phyloP scores from a whole-genome alignment of 192 early-diverging fungal species.

The Podila verticillata region DNA sequence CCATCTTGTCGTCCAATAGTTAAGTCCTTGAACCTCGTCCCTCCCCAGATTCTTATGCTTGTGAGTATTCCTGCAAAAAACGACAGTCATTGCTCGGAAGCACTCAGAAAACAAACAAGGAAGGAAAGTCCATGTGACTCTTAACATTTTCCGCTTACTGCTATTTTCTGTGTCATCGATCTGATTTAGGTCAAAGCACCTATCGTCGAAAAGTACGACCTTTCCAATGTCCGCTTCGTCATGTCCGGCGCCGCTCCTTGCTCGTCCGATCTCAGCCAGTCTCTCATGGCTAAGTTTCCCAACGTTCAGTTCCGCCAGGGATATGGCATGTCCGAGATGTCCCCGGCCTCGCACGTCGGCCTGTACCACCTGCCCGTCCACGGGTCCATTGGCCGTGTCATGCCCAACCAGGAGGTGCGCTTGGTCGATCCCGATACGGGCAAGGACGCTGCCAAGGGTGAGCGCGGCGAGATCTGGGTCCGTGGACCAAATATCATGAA shows the following conservation, averaged over 20 bases:
- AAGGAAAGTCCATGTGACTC: no score
- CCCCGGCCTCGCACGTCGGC: constrained; percentile 59
- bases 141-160: no score
- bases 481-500: constrained; percentile 92
- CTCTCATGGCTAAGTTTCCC: constrained; percentile 41
- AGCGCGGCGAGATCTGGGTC: constrained; percentile 86
- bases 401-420: constrained; percentile 78
- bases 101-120: no score
- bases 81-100: no score
- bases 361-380: constrained; percentile 34
- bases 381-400: constrained; percentile 75
- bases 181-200: constrained; percentile 62
- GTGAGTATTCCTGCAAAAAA: no score
- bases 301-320: constrained; percentile 61
- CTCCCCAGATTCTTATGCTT: constrained; percentile 75
- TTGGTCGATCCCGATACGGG: constrained; percentile 76
- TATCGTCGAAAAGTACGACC: constrained; percentile 67
- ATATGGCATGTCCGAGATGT: constrained; percentile 79
- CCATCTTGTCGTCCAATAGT: constrained; percentile 14
- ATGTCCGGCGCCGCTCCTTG: constrained; percentile 77
- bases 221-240: constrained; percentile 60
- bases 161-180: no score
- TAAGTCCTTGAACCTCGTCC: constrained; percentile 56
- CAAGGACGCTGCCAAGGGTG: constrained; percentile 47
- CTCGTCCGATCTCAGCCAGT: constrained; percentile 53